These are phyloP conservation scores for Barbatosphaeria neglecta DNA, from an alignment of 495 filamentous ascomycete genomes.

Conservation along the genomic window DNA sequence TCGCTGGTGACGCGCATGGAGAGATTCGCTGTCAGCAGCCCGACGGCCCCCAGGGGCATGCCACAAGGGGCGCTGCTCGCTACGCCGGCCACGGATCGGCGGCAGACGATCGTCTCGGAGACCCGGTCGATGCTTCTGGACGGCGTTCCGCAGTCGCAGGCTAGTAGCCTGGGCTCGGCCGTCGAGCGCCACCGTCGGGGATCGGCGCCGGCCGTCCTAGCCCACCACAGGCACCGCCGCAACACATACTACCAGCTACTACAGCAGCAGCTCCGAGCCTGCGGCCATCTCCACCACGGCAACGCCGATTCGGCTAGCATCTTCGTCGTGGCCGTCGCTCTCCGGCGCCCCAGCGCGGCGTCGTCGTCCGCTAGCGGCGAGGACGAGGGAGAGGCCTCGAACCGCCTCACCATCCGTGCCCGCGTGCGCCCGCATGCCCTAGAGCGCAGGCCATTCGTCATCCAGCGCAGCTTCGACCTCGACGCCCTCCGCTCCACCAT, in stretches of 20 bases:
- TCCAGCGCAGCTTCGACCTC: constrained; percentile 35
- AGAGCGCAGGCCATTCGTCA: constrained; percentile 30
- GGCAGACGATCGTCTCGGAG: constrained; percentile 12
- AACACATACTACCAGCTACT: constrained; percentile 9
- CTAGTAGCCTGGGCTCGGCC: not conserved
- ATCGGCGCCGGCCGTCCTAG: constrained; percentile 6
- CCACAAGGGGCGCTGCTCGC: too few relatives aligned
- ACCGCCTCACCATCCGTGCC: constrained; percentile 32
- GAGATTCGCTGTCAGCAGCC: constrained; percentile 4
- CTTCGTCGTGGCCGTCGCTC: constrained; percentile 27
- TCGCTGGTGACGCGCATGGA: constrained; percentile 1
- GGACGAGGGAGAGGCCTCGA: not conserved
- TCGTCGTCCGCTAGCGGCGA: constrained; percentile 6
- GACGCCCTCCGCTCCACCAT: constrained; percentile 28
- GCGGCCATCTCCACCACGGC: constrained; percentile 23
- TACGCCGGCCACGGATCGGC: too few relatives aligned
- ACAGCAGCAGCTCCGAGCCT: constrained; percentile 17
- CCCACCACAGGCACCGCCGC: not conserved
- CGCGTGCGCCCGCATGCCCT: constrained; percentile 27
- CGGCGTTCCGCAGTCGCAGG: constrained; percentile 3
- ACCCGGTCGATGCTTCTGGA: constrained; percentile 17
- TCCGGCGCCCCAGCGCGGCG: constrained; percentile 18
- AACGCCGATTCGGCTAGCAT: constrained; percentile 21
- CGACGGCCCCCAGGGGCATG: constrained; percentile 4
- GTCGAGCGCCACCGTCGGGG: constrained; percentile 11